A percentile compares a stretch with the other conserved stretches of the same genome.
Conservation (phyloP, 1,284 basidiomycete genomes). For the Golubevia sp. region DNA sequence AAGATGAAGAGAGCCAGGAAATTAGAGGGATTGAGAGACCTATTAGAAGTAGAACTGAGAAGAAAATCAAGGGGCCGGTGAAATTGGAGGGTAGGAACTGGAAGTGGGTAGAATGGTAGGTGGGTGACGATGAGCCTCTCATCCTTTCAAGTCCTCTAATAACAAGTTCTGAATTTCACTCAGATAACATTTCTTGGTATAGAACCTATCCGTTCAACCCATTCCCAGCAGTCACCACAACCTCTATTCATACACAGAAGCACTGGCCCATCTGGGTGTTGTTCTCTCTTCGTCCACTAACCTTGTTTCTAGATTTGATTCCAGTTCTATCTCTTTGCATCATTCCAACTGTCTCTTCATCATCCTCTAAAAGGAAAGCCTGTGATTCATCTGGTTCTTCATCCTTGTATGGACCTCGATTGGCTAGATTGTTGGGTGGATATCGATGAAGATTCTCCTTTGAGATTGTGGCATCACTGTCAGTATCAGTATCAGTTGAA, state of each 20-base stretch:
- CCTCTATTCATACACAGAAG: no score
- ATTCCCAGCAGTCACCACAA: no score
- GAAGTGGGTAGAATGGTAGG: no score
- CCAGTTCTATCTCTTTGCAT: conserved; percentile 29
- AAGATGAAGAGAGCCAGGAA: conserved; percentile 9
- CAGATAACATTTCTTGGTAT: not conserved
- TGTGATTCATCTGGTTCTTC: conserved; percentile 9
- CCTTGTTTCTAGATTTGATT: no score
- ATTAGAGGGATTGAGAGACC: conserved; percentile 5
- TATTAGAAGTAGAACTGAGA: not conserved
- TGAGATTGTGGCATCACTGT: no score
- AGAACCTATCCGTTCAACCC: no score
- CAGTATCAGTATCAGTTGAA: no score
- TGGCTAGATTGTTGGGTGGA: no score
- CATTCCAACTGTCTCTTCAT: conserved; percentile 35
- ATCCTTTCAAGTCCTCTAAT: not conserved
- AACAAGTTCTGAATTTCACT: not conserved
- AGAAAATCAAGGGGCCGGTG: not conserved
- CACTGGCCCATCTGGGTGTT: no score
- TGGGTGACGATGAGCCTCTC: not conserved
- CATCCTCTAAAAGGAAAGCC: conserved; percentile 10
- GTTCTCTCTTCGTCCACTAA: no score
- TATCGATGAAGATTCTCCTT: no score
- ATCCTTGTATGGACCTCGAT: not conserved
- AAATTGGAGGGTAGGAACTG: no score